Base-by-base conservation (phyloP, 2,329 filamentous ascomycete species). In the Fusarium sp. region DNA sequence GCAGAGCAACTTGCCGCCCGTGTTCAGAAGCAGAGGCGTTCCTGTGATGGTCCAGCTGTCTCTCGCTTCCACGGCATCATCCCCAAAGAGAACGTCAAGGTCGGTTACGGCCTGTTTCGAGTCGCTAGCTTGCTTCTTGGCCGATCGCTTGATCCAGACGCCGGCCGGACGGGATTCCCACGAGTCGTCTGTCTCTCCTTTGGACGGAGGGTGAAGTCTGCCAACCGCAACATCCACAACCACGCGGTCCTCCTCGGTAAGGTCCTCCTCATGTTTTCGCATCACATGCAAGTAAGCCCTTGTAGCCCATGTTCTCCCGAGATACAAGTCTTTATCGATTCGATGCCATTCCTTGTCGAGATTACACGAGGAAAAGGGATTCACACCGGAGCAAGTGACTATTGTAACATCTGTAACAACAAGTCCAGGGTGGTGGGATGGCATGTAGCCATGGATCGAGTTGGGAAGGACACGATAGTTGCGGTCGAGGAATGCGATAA, bases 11-110 rank as follows among this genome's bases (percentile, higher is more conserved):
- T 87, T 82, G 29, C 83, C 79, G 25, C 82, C 80, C 5, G 83
- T 82, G 63, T 91, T 86, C 56, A 97, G 78, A 45, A 94, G 78
- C 52, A 98, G 76, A 9, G 90, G 86, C 8, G 86, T 90, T 55
- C 91, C 89, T 46, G 87, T 87, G 38, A 97, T 83, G 54, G 87
- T 81, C 95, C 96, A 99, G 27, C 91, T 91, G 2, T 88, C 85
- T 53, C 95, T 87, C 6, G 92, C 93, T 73, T 99, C 95, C 29
- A 93, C 91, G 9, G 93, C 94, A 72, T 97, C 93, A 17, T 93
- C 87, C 17, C 93, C 93, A 70, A 96, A 97, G 7, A 97, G 81
- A 6, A 97, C 86, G 72, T 97, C 93, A 6, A 97, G 81, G 4
- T 88, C 89, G 0, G 92, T 96, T 45, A 97, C 83, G 14, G 88